A percentile compares a stretch with the other conserved stretches of the same genome.
These are phyloP conservation scores for Solanum chilense DNA, from an alignment of 257 asterid species.

Conservation along the genomic window DNA sequence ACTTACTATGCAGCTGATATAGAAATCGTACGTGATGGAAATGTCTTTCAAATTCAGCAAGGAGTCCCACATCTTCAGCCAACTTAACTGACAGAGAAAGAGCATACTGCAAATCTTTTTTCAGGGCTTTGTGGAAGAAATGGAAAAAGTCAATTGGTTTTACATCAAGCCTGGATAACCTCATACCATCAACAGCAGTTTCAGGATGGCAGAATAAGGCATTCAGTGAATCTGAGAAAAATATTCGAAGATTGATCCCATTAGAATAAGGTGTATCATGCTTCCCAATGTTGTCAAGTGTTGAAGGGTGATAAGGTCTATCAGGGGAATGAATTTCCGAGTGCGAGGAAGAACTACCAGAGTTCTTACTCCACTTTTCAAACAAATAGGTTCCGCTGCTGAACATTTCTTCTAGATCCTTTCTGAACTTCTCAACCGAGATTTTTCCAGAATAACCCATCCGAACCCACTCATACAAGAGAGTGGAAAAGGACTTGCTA, in stretches of 20 bases:
- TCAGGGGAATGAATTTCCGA: not conserved
- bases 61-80: constrained; percentile 24
- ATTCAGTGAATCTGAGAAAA: constrained; percentile 43
- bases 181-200: constrained; percentile 13
- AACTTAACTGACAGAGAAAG: constrained; percentile 49
- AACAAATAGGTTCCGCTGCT: constrained; percentile 43
- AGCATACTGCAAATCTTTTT: constrained; percentile 45
- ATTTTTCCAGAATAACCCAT: constrained; percentile 61
- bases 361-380: constrained; percentile 26
- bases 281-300: not conserved
- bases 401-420: constrained; percentile 42
- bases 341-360: constrained; percentile 4
- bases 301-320: not conserved
- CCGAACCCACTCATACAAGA: constrained; percentile 31
- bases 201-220: constrained; percentile 21
- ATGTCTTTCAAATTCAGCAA: constrained; percentile 37
- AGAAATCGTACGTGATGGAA: constrained; percentile 37
- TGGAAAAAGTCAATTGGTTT: constrained; percentile 56
- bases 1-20: constrained; percentile 48
- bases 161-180: constrained; percentile 24
- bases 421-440: constrained; percentile 44
- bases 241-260: constrained; percentile 28
- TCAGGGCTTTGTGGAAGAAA: constrained; percentile 58
- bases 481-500: constrained; percentile 35
- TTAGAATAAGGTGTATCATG: constrained; percentile 19